Evolutionary conservation across 371 early-diverging fungal species (phyloP), one percentile per base, ranked within the genome.

Genomic region (Apophysomyces trapeziformis): DNA sequence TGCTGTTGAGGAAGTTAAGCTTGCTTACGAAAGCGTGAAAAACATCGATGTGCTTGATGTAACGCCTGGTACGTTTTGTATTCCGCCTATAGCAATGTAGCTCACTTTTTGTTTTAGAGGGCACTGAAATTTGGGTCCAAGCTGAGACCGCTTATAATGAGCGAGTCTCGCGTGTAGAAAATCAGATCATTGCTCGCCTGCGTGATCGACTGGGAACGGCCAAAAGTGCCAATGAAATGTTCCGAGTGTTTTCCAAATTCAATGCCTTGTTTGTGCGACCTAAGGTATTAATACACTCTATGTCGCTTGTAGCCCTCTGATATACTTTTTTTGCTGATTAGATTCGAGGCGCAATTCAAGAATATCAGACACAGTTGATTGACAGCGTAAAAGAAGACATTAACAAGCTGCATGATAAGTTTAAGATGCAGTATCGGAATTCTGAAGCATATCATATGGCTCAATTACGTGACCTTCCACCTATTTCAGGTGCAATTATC

Each of bases 301-400:
- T 13, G 41, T 26, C 32, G 41, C 41, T 1, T 8, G 9, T 38
- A 8, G 12, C 38, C 18, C 8, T 64, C 50, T 71, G n/a, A 14
- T 57, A 1, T 47, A 50, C 16, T 32, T 59, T 47, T 47, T 38
- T 12, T 61, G 45, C 36, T 21, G 9, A 41, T 8, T 69, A 87
- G 90, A 99, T 99, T 83, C 93, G 99, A 71, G 97, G 97, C 57
- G 99, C 99, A 18, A 96, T 99, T 68, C 97, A 96, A 78, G 99
- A 99, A 77, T 99, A 98, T 70, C 99, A 99, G 81, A 92, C 94
- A 4, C 98, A 96, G 75, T 85, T 99, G 57, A 96, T 99, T 71
- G 96, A 95, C 61, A 93, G 91, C 60, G 98, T 99, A 72, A 99
- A 99, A 80, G 95, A 95, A 35, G 99, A 99, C 71, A 96, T 99